Conservation (phyloP, 176 grass and related monocot genomes). For the Cenchrus fungigraminus region DNA sequence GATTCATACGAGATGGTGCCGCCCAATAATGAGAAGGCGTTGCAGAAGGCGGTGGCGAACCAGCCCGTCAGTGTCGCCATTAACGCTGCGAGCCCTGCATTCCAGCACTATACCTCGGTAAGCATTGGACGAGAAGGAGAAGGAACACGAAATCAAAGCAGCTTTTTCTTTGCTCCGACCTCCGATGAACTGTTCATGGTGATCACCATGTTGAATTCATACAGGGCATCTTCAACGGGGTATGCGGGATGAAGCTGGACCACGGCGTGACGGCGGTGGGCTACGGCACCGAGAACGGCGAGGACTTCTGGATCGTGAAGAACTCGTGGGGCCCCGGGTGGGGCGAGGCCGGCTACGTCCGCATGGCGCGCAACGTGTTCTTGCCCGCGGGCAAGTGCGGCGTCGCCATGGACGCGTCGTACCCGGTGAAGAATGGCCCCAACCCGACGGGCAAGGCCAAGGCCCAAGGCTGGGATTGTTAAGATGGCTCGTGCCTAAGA, state of each 20-base stretch:
- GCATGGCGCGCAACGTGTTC: slow-evolving; percentile 50
- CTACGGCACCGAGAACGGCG: slow-evolving; percentile 13
- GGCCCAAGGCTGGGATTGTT: too few species aligned
- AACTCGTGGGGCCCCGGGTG: slow-evolving; percentile 62
- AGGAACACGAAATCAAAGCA: background rate
- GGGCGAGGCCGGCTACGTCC: slow-evolving; percentile 59
- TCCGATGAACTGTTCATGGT: background rate
- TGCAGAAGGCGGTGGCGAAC: slow-evolving; percentile 22
- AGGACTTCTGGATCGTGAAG: slow-evolving; percentile 63
- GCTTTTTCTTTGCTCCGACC: background rate
- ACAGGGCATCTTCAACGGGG: slow-evolving; percentile 37
- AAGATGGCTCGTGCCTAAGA: background rate
- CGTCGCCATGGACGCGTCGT: slow-evolving; percentile 58
- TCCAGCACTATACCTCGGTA: slow-evolving; percentile 64
- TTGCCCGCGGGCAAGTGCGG: slow-evolving; percentile 55
- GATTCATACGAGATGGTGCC: background rate
- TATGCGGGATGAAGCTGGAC: slow-evolving; percentile 27
- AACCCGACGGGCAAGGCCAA: slow-evolving; percentile 21
- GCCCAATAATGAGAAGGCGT: background rate
- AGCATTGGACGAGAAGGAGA: background rate
- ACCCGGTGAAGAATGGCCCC: slow-evolving; percentile 50
- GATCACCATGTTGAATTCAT: background rate
- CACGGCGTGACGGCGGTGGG: slow-evolving; percentile 45
- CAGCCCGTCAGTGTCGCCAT: background rate
- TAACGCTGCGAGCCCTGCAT: background rate